Conservation (phyloP, 371 early-diverging fungal species). For the Lichtheimia corymbifera region DNA sequence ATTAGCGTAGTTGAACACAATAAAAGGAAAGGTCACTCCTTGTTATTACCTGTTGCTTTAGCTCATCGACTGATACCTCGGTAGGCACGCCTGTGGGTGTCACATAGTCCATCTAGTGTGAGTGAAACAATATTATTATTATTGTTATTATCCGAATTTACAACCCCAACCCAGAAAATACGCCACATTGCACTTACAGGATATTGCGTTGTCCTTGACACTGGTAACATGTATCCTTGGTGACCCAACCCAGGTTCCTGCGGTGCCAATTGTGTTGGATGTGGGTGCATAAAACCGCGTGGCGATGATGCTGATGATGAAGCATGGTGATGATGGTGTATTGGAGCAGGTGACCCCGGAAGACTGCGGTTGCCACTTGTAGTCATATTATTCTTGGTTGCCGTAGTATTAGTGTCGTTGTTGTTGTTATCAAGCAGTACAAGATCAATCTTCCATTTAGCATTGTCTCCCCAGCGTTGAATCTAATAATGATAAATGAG, state of each 20-base stretch:
- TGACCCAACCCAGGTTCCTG: not conserved
- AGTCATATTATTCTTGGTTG: no score
- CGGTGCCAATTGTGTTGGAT: no score
- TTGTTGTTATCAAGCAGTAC: slow-evolving; percentile 29
- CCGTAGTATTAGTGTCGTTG: slow-evolving; percentile 7
- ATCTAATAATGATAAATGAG: slow-evolving; percentile 20
- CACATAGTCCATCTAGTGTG: slow-evolving; percentile 16
- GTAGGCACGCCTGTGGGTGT: slow-evolving; percentile 4
- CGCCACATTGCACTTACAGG: slow-evolving; percentile 6
- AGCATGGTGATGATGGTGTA: no score
- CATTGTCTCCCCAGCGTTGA: slow-evolving; percentile 36
- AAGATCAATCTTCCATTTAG: slow-evolving; percentile 41
- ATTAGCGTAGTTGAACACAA: no score
- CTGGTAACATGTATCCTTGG: slow-evolving; percentile 10
- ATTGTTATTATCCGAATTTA: no score
- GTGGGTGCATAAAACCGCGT: no score
- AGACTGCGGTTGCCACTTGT: no score
- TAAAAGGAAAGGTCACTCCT: no score
- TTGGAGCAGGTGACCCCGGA: no score
- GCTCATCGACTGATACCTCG: slow-evolving; percentile 15
- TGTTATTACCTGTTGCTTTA: slow-evolving; percentile 28
- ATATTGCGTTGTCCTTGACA: slow-evolving; percentile 11
- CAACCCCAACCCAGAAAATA: no score
- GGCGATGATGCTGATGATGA: no score
- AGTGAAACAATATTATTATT: not conserved